A percentile compares a stretch with the other conserved stretches of the same genome.
Conservation (phyloP, 257 asterid species). For the Solanum dulcamara region DNA sequence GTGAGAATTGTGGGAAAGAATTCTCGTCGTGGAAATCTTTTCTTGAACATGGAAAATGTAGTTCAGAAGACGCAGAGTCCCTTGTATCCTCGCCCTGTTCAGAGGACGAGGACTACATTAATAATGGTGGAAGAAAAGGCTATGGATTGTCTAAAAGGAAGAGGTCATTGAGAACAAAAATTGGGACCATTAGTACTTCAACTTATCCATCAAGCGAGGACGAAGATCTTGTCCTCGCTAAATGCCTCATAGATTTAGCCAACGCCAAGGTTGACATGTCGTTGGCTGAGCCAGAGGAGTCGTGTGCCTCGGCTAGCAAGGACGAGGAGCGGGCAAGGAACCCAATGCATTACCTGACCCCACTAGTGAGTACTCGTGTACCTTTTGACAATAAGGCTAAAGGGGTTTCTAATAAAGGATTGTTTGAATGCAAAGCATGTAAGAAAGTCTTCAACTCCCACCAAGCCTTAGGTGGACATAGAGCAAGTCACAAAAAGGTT, state of each 20-base stretch:
- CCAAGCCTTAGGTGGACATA: constrained; percentile 90
- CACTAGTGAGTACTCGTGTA: background rate
- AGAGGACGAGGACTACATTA: constrained; percentile 28
- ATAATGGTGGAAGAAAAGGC: constrained; percentile 13
- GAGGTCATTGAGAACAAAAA: constrained; percentile 68
- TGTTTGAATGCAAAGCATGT: constrained; percentile 93
- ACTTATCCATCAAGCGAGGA: constrained; percentile 36
- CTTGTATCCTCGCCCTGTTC: constrained; percentile 52
- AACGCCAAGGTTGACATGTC: constrained; percentile 41
- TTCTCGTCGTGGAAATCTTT: constrained; percentile 88
- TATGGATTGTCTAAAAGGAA: constrained; percentile 69
- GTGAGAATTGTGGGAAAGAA: constrained; percentile 93
- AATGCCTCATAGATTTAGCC: constrained; percentile 62
- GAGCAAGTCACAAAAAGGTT: constrained; percentile 94
- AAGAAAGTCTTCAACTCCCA: constrained; percentile 89
- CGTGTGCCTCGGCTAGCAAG: constrained; percentile 73
- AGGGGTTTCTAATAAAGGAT: constrained; percentile 31
- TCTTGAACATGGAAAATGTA: constrained; percentile 88
- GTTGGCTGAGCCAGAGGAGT: constrained; percentile 43
- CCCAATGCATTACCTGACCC: background rate
- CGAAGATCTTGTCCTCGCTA: constrained; percentile 69
- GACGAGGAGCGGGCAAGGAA: constrained; percentile 39
- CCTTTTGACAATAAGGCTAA: constrained; percentile 27
- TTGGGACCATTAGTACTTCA: constrained; percentile 24
- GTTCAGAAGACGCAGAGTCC: constrained; percentile 72